phyloP scores from a whole-genome alignment of 139 green algal genomes.

The Haematococcus lacustris region DNA sequence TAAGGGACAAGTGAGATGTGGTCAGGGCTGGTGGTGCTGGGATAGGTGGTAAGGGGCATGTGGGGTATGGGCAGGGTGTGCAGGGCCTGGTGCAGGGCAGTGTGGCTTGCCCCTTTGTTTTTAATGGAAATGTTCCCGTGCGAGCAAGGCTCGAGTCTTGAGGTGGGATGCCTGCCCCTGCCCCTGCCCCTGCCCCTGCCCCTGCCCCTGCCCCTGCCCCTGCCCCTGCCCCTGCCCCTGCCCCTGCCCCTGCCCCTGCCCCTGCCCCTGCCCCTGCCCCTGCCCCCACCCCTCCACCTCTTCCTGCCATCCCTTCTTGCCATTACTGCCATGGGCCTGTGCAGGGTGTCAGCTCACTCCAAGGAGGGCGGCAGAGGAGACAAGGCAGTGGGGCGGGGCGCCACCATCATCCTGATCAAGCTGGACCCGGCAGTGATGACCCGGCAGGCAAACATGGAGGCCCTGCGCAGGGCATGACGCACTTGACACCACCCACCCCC shows the following conservation, averaged over 20 bases:
- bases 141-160: background rate
- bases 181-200: background rate
- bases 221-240: background rate
- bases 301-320: too few species aligned
- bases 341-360: slow-evolving; percentile 79
- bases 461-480: slow-evolving; percentile 7
- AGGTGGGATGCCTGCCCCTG: background rate
- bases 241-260: background rate
- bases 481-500: too few species aligned
- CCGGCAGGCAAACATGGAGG: slow-evolving; percentile 46
- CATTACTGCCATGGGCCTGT: too few species aligned
- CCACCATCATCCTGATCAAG: slow-evolving; percentile 91
- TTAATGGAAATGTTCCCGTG: too few species aligned
- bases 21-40: too few species aligned
- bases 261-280: background rate
- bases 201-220: too few species aligned
- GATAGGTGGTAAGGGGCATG: too few species aligned
- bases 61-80: too few species aligned
- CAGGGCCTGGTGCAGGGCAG: too few species aligned
- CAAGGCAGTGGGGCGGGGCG: slow-evolving; percentile 53
- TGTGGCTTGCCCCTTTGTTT: too few species aligned
- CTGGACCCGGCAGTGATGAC: slow-evolving; percentile 68
- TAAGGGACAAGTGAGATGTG: too few species aligned
- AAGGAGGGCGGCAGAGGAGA: slow-evolving; percentile 41
- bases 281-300: background rate